These are phyloP conservation scores for Thermomucor indicae-seudaticae DNA, from an alignment of 371 early-diverging fungal genomes.

Conservation along the genomic window DNA sequence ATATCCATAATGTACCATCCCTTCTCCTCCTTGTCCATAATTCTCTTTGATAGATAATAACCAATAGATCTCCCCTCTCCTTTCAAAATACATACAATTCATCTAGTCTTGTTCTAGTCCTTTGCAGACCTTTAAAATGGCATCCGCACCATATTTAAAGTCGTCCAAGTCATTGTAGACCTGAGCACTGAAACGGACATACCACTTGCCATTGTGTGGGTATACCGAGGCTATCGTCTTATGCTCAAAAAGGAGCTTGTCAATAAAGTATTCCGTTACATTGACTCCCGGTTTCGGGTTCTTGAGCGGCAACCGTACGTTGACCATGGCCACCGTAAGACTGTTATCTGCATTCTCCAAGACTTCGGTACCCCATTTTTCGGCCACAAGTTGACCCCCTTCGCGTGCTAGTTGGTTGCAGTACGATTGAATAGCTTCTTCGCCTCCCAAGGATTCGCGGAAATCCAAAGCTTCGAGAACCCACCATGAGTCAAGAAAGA, in stretches of 20 bases:
- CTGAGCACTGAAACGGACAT: constrained; percentile 55
- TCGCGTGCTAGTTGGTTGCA: constrained; percentile 49
- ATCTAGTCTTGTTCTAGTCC: constrained; percentile 36
- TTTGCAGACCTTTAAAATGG: constrained; percentile 36
- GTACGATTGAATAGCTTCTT: constrained; percentile 52
- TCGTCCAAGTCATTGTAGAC: constrained; percentile 56
- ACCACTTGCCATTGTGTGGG: constrained; percentile 45
- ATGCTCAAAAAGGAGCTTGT: constrained; percentile 39
- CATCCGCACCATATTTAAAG: constrained; percentile 40
- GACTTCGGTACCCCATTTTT: constrained; percentile 51
- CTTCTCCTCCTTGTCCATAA: too few species aligned
- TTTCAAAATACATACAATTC: too few species aligned
- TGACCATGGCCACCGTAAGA: constrained; percentile 51
- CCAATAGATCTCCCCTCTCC: too few species aligned
- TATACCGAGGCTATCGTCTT: constrained; percentile 39
- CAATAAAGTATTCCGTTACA: constrained; percentile 21
- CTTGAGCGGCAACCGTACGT: constrained; percentile 50
- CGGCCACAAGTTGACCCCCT: constrained; percentile 52
- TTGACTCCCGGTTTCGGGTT: constrained; percentile 5
- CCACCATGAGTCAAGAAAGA: too few species aligned
- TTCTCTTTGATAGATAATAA: too few species aligned
- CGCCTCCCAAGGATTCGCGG: constrained; percentile 50
- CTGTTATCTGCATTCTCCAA: constrained; percentile 48
- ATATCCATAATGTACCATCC: too few species aligned
- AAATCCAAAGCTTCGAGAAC: constrained; percentile 57